phyloP scores from a whole-genome alignment of 768 basidiomycete genomes.

The Termitomyces sp. region DNA sequence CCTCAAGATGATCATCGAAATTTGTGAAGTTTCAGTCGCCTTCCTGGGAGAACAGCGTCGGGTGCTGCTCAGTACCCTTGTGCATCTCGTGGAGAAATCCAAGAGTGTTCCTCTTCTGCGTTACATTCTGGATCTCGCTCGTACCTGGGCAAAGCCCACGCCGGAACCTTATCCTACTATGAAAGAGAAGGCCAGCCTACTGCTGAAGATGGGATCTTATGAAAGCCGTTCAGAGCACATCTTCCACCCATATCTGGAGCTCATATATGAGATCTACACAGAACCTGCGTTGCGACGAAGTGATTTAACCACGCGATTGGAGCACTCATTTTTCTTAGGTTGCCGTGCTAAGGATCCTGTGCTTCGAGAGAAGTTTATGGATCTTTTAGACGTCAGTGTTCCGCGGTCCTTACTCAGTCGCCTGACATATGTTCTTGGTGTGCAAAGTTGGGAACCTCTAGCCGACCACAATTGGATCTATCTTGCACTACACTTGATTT shows the following conservation, averaged over 20 bases:
- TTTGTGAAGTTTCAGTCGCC: conserved; percentile 77
- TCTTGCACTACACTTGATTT: conserved; percentile 82
- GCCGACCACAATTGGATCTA: conserved; percentile 94
- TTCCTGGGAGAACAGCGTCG: conserved; percentile 85
- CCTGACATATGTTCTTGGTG: conserved; percentile 84
- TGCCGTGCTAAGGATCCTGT: conserved; percentile 78
- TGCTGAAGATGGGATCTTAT: conserved; percentile 85
- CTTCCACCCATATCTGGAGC: conserved; percentile 79
- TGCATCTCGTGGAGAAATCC: conserved; percentile 86
- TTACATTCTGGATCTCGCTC: conserved; percentile 81
- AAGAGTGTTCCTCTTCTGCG: conserved; percentile 75
- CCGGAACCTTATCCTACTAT: conserved; percentile 86
- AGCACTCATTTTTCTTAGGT: conserved; percentile 90
- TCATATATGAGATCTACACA: conserved; percentile 94
- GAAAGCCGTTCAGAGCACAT: conserved; percentile 78
- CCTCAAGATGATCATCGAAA: conserved; percentile 78
- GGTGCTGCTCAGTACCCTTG: conserved; percentile 72
- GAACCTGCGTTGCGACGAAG: conserved; percentile 82
- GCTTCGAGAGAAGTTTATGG: conserved; percentile 83
- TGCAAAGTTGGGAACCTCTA: conserved; percentile 93
- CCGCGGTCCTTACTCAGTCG: conserved; percentile 80
- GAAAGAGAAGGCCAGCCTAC: conserved; percentile 90
- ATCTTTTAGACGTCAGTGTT: conserved; percentile 85
- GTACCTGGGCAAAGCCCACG: conserved; percentile 86
- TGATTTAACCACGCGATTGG: conserved; percentile 89